phyloP scores from a whole-genome alignment of 345 rosid species.

The thale cress (Arabidopsis thaliana) region TAIR10.1 NC_003074.8:3654501-3655000 shows the following conservation, averaged over 20 bases:
- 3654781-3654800: too few relatives aligned
- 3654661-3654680: too few relatives aligned
- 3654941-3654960: conserved; percentile 22
- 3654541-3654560: too few relatives aligned
- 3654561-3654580: too few relatives aligned
- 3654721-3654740: neutral
- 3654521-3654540: too few relatives aligned
- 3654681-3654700: too few relatives aligned
- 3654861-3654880: neutral
- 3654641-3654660: too few relatives aligned
- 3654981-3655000: conserved; percentile 28
- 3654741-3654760: neutral
- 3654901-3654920: conserved; percentile 6
- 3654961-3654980: conserved; percentile 28
- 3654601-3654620: too few relatives aligned
- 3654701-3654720: neutral
- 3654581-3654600: too few relatives aligned
- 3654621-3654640: too few relatives aligned
- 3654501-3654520: too few relatives aligned
- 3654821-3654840: neutral
- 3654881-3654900: conserved; percentile 20
- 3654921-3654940: conserved; percentile 32
- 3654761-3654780: neutral
- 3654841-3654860: neutral
- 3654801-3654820: too few relatives aligned